Conservation (phyloP, 2,329 filamentous ascomycete genomes). For the Seiridium unicorne region DNA sequence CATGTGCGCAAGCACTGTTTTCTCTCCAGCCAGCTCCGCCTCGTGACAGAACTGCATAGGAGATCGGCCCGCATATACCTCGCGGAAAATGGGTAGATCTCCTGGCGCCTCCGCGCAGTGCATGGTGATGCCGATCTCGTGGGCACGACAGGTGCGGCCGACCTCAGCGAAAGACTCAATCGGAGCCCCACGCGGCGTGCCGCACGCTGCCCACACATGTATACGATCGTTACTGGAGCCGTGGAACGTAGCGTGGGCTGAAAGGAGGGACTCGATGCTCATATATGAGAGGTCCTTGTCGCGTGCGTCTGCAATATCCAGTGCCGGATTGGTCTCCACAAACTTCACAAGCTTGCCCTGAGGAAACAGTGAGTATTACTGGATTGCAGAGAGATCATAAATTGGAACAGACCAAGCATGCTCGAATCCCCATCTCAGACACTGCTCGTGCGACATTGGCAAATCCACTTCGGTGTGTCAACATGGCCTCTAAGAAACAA, state of each 20-base stretch:
- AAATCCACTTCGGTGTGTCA: slow-evolving; percentile 26
- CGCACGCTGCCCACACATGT: slow-evolving; percentile 45
- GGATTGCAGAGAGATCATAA: background rate
- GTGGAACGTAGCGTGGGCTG: slow-evolving; percentile 26
- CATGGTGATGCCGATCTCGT: slow-evolving; percentile 43
- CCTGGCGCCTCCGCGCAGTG: slow-evolving; percentile 42
- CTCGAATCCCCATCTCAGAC: slow-evolving; percentile 16
- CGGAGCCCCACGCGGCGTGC: slow-evolving; percentile 43
- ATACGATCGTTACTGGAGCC: slow-evolving; percentile 37
- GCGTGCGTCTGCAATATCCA: slow-evolving; percentile 31
- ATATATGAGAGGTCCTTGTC: slow-evolving; percentile 34
- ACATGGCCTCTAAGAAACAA: slow-evolving; percentile 51
- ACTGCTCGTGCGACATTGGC: slow-evolving; percentile 17
- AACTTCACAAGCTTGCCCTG: slow-evolving; percentile 35
- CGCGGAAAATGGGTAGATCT: slow-evolving; percentile 34
- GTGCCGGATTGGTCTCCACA: slow-evolving; percentile 29
- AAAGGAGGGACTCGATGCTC: slow-evolving; percentile 29
- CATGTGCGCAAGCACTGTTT: slow-evolving; percentile 51
- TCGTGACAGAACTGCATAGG: slow-evolving; percentile 41
- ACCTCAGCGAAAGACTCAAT: slow-evolving; percentile 36
- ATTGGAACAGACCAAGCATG: slow-evolving; percentile 16
- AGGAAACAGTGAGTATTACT: background rate
- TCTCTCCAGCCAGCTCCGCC: slow-evolving; percentile 34
- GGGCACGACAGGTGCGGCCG: slow-evolving; percentile 34
- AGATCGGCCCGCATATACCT: slow-evolving; percentile 33